Evolutionary conservation across 83 land plant species (phyloP).

Genomic region (Thuja plicata): DNA sequence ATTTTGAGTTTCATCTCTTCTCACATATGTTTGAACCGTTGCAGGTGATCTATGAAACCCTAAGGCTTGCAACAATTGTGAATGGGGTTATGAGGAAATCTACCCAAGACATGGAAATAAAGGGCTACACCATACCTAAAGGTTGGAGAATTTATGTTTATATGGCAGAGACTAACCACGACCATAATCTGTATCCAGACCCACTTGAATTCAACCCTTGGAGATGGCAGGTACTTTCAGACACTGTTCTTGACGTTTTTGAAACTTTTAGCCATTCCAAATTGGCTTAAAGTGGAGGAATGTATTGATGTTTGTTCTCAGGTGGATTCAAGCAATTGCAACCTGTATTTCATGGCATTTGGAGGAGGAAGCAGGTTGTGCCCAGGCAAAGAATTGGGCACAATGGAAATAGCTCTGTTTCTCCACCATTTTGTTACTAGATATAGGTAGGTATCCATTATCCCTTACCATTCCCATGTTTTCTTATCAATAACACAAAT

Average conservation of each 20-base stretch:
- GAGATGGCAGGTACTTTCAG: conserved; percentile 60
- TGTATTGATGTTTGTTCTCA: conserved; percentile 1
- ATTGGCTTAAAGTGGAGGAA: too few species aligned
- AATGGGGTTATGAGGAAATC: conserved; percentile 71
- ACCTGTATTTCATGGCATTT: conserved; percentile 41
- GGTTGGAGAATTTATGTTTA: conserved; percentile 73
- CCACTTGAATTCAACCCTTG: conserved; percentile 62
- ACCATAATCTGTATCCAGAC: conserved; percentile 44
- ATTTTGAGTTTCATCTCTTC: background rate
- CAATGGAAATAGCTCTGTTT: conserved; percentile 46
- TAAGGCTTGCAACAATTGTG: conserved; percentile 62
- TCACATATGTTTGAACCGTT: background rate
- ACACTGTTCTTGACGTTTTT: background rate
- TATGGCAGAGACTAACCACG: conserved; percentile 53
- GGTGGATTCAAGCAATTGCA: conserved; percentile 33
- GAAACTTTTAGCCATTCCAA: background rate
- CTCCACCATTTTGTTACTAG: conserved; percentile 63
- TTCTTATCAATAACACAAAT: background rate
- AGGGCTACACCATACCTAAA: conserved; percentile 60
- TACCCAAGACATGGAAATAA: conserved; percentile 50
- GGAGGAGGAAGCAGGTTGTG: conserved; percentile 67
- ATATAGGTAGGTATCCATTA: conserved; percentile 34
- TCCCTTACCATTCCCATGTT: too few species aligned
- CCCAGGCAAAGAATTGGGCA: conserved; percentile 67
- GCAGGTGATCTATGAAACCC: conserved; percentile 62